Evolutionary conservation across 2,329 filamentous ascomycete species (phyloP).

Genomic region (Trichoderma koningiopsis): DNA sequence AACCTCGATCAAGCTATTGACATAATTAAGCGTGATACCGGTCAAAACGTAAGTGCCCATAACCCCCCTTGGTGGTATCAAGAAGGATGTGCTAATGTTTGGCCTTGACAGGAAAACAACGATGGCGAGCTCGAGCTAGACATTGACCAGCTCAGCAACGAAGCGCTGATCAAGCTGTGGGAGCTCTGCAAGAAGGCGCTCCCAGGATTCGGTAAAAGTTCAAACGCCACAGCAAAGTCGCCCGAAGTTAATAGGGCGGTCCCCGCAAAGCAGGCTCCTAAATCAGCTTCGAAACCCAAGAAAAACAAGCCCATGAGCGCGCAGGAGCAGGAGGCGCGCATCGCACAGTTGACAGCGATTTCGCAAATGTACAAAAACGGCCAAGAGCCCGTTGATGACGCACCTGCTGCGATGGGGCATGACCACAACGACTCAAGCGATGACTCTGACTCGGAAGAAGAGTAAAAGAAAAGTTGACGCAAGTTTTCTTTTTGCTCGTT

Average conservation of each 20-base stretch:
- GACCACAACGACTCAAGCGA: slow-evolving; percentile 42
- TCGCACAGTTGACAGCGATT: slow-evolving; percentile 60
- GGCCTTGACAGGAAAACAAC: slow-evolving; percentile 53
- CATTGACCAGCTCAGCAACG: slow-evolving; percentile 58
- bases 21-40: slow-evolving; percentile 87
- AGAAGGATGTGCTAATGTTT: background rate
- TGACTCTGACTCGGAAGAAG: slow-evolving; percentile 52
- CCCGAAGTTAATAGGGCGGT: slow-evolving; percentile 37
- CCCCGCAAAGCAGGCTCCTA: slow-evolving; percentile 36
- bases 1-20: slow-evolving; percentile 79
- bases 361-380: slow-evolving; percentile 46
- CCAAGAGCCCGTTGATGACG: slow-evolving; percentile 38
- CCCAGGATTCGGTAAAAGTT: slow-evolving; percentile 45
- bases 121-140: slow-evolving; percentile 62
- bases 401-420: slow-evolving; percentile 35
- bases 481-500: background rate
- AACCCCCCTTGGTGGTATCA: background rate
- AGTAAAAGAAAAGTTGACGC: slow-evolving; percentile 37
- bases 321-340: slow-evolving; percentile 66
- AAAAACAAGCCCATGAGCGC: slow-evolving; percentile 79
- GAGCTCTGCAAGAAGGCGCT: slow-evolving; percentile 48
- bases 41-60: slow-evolving; percentile 62
- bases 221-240: slow-evolving; percentile 34
- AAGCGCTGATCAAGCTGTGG: slow-evolving; percentile 57
- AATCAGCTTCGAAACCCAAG: slow-evolving; percentile 56